These are phyloP conservation scores for Dendryphion nanum DNA, from an alignment of 2,329 filamentous ascomycete species.

Conservation along the genomic window DNA sequence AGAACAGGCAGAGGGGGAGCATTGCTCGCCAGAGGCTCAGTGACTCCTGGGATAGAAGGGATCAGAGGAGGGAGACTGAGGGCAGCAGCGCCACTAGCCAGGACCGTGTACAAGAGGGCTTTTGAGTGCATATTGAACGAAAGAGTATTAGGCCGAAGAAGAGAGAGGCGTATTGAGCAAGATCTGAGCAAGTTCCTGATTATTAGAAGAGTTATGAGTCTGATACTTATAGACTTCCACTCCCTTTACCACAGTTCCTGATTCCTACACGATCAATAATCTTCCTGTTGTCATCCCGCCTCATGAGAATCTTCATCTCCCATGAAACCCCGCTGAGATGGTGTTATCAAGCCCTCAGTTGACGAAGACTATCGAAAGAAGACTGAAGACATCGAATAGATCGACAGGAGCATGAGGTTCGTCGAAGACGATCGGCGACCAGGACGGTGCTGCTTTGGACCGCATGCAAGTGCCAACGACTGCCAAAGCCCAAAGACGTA, in stretches of 20 bases:
- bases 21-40: slow-evolving; percentile 52
- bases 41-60: slow-evolving; percentile 59
- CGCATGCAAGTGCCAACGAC: not conserved
- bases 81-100: slow-evolving; percentile 17
- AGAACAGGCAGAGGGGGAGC: slow-evolving; percentile 58
- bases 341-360: slow-evolving; percentile 15
- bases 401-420: slow-evolving; percentile 14
- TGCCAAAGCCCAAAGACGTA: slow-evolving; percentile 8
- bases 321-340: slow-evolving; percentile 10
- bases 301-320: slow-evolving; percentile 16
- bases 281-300: slow-evolving; percentile 2
- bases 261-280: no score
- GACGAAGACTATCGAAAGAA: slow-evolving; percentile 19
- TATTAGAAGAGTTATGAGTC: slow-evolving; percentile 1
- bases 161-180: slow-evolving; percentile 24
- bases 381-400: slow-evolving; percentile 11
- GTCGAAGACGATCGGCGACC: slow-evolving; percentile 6
- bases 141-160: slow-evolving; percentile 9
- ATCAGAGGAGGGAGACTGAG: slow-evolving; percentile 55
- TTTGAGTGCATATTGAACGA: slow-evolving; percentile 20
- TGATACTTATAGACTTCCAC: slow-evolving; percentile 21
- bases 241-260: not conserved
- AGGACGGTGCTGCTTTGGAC: not conserved
- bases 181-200: slow-evolving; percentile 22
- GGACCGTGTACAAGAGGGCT: slow-evolving; percentile 16